Evolutionary conservation across 202 grass and related monocot species (phyloP).

Genomic region (Carex arenaria): DNA sequence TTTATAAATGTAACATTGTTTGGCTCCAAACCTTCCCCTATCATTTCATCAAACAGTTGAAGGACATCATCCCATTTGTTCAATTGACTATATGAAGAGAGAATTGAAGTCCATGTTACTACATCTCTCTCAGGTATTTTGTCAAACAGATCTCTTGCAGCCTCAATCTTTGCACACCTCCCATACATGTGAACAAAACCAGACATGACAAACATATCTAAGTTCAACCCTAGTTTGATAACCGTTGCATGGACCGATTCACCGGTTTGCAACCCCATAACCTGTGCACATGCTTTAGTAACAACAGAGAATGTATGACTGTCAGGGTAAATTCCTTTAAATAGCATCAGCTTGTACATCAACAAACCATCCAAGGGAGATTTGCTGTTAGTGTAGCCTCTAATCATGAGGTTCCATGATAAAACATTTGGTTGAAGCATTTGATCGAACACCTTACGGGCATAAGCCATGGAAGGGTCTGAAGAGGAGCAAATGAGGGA

Average conservation of each 20-base stretch:
- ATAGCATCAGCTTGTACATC: constrained; percentile 39
- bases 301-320: constrained; percentile 53
- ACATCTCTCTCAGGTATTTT: constrained; percentile 68
- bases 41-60: constrained; percentile 52
- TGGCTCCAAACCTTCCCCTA: constrained; percentile 31
- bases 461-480: constrained; percentile 28
- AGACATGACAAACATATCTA: constrained; percentile 61
- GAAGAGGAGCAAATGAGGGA: constrained; percentile 31
- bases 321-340: constrained; percentile 32
- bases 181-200: constrained; percentile 50
- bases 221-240: constrained; percentile 39
- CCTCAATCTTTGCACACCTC: constrained; percentile 9
- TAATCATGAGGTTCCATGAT: constrained; percentile 75
- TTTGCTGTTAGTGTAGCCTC: constrained; percentile 40
- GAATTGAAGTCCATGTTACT: constrained; percentile 78
- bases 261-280: constrained; percentile 18
- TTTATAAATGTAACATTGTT: constrained; percentile 66
- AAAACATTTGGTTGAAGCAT: constrained; percentile 37
- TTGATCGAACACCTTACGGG: constrained; percentile 54
- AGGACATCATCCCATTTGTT: constrained; percentile 39
- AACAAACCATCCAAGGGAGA: constrained; percentile 39
- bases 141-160: constrained; percentile 54
- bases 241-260: constrained; percentile 40
- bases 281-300: constrained; percentile 32
- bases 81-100: constrained; percentile 47